Evolutionary conservation across 2,329 filamentous ascomycete species (phyloP).

Genomic region (Aspergillus sp.): DNA sequence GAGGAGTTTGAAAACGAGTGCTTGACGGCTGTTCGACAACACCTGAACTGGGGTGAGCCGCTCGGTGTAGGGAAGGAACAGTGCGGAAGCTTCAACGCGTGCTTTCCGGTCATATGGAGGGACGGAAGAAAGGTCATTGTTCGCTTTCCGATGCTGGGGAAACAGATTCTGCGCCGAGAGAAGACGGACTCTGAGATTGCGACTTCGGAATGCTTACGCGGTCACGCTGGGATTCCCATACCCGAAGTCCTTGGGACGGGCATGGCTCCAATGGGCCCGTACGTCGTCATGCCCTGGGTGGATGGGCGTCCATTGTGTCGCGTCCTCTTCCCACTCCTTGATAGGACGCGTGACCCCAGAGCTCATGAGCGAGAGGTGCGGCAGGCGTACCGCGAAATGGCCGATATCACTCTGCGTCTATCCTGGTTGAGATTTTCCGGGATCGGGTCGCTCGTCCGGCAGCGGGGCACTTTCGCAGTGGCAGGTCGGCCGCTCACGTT

Average conservation of each 20-base stretch:
- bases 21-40: neutral
- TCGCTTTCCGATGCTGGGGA: conserved; percentile 6
- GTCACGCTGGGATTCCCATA: neutral
- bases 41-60: neutral
- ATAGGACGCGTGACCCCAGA: neutral
- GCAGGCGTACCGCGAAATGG: neutral
- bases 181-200: neutral
- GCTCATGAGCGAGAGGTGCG: neutral
- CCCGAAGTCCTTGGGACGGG: neutral
- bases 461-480: neutral
- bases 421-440: neutral
- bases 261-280: neutral
- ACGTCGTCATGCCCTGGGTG: neutral
- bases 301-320: neutral
- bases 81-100: neutral
- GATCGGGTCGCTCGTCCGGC: neutral
- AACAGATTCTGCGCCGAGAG: neutral
- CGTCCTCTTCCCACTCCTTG: too few species aligned
- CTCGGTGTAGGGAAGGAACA: neutral
- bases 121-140: neutral
- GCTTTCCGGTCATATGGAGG: neutral
- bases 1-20: neutral
- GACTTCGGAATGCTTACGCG: neutral
- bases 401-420: neutral
- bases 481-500: neutral